These are phyloP conservation scores for Delphinella strobiligena DNA, from an alignment of 2,329 filamentous ascomycete species.

Conservation along the genomic window DNA sequence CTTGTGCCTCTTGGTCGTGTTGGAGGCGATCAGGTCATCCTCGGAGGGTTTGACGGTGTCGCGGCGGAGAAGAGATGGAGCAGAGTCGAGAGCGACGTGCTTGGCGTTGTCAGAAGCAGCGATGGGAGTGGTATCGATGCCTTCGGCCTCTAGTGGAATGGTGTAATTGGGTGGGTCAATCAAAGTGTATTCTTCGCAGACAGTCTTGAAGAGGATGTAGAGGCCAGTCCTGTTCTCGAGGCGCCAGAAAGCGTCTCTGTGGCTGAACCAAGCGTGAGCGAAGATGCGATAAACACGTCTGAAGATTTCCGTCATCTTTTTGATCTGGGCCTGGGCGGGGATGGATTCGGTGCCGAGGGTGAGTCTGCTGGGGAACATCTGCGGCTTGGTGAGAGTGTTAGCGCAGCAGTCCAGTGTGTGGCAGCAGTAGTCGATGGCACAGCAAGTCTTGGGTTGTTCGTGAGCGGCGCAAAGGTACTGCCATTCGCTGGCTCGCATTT, in stretches of 20 bases:
- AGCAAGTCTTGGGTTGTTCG: conserved; percentile 91
- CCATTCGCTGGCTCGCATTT: conserved; percentile 99
- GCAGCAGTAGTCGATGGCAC: conserved; percentile 97
- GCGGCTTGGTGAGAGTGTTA: conserved; percentile 84
- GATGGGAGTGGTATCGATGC: conserved; percentile 43
- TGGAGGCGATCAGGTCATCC: conserved; percentile 18
- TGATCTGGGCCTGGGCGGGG: conserved; percentile 44
- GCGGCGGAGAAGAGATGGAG: not conserved
- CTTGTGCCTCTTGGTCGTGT: conserved; percentile 73
- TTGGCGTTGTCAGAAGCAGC: not conserved
- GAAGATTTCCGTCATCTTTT: conserved; percentile 91
- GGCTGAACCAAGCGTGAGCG: conserved; percentile 97
- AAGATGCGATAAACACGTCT: conserved; percentile 91
- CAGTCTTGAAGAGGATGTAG: conserved; percentile 93
- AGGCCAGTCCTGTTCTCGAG: conserved; percentile 84
- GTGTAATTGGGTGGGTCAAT: conserved; percentile 94
- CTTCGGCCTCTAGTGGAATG: conserved; percentile 84
- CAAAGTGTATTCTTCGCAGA: conserved; percentile 83
- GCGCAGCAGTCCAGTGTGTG: conserved; percentile 97
- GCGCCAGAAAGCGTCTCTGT: conserved; percentile 88
- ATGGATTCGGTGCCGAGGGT: conserved; percentile 36
- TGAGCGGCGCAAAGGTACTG: conserved; percentile 98
- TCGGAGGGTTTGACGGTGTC: too few species aligned
- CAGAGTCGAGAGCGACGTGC: too few species aligned
- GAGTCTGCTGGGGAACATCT: conserved; percentile 85